These are phyloP conservation scores for Cronartium quercuum DNA, from an alignment of 1,284 basidiomycete genomes.

Conservation along the genomic window DNA sequence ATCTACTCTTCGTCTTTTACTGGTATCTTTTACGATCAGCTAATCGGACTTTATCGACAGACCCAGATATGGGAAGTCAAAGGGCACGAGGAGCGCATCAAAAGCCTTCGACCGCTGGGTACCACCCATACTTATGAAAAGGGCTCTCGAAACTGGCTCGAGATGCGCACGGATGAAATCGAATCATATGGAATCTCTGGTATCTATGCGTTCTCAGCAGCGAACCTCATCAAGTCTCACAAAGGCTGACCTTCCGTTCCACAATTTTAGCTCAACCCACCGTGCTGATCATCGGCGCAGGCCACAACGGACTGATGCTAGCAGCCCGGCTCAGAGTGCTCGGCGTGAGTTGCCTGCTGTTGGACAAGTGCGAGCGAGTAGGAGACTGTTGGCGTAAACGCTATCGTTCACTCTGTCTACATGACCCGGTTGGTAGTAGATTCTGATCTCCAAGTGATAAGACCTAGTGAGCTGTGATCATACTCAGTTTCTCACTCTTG, in stretches of 20 bases:
- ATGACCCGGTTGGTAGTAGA: slow-evolving; percentile 43
- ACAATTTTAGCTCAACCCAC: slow-evolving; percentile 12
- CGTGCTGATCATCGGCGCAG: slow-evolving; percentile 55
- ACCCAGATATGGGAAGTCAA: slow-evolving; percentile 33
- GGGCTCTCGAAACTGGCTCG: slow-evolving; percentile 3
- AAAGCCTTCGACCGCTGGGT: slow-evolving; percentile 15
- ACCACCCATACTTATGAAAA: background rate
- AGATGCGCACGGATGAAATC: background rate
- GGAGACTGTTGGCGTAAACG: slow-evolving; percentile 52
- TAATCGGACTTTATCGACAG: background rate
- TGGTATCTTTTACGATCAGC: background rate
- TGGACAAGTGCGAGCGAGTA: slow-evolving; percentile 57
- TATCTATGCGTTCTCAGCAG: background rate
- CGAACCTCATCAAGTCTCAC: background rate
- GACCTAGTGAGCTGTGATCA: slow-evolving; percentile 42
- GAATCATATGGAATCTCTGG: background rate
- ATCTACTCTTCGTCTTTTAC: background rate
- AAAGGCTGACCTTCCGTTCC: background rate
- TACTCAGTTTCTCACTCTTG: slow-evolving; percentile 51
- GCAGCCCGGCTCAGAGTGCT: slow-evolving; percentile 59
- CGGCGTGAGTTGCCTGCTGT: slow-evolving; percentile 56
- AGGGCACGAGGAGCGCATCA: slow-evolving; percentile 20
- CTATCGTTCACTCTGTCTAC: slow-evolving; percentile 45
- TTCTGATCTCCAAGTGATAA: slow-evolving; percentile 44
- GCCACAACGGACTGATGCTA: slow-evolving; percentile 60